phyloP scores from a whole-genome alignment of 257 asterid genomes.

The Henckelia pumila region DNA sequence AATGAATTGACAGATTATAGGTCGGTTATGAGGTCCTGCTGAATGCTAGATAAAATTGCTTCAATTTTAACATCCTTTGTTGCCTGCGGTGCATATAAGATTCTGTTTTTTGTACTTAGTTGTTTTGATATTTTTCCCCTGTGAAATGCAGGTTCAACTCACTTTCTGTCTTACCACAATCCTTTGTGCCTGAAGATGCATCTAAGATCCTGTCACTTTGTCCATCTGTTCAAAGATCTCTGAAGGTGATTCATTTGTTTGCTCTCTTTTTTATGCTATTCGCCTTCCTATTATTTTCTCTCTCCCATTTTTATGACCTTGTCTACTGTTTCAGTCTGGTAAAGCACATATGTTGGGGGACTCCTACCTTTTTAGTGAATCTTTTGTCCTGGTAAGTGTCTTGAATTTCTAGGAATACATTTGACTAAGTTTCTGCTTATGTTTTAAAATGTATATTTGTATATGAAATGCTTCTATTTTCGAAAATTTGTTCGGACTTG shows the following conservation, averaged over 20 bases:
- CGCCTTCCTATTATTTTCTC: conserved; percentile 14
- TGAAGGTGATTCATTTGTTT: conserved; percentile 53
- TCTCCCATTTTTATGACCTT: conserved; percentile 21
- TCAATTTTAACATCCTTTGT: conserved; percentile 13
- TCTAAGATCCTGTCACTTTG: conserved; percentile 76
- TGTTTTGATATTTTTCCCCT: background rate
- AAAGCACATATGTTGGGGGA: conserved; percentile 82
- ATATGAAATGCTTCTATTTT: no score
- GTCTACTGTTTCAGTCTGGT: conserved; percentile 56
- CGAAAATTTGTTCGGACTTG: no score
- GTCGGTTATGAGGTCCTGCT: no score
- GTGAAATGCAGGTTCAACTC: conserved; percentile 73
- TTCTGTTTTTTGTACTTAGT: background rate
- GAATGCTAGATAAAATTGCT: background rate
- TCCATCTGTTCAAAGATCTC: conserved; percentile 73
- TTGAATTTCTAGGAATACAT: conserved; percentile 15
- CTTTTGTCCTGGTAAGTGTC: conserved; percentile 73
- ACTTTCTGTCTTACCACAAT: conserved; percentile 76
- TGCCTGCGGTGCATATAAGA: conserved; percentile 14
- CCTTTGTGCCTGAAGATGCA: conserved; percentile 83
- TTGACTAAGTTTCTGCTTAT: background rate
- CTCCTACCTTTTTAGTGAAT: conserved; percentile 68
- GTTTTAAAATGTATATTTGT: no score
- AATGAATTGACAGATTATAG: no score
- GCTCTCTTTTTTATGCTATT: conserved; percentile 20